Evolutionary conservation across 345 rosid species (phyloP), one percentile per base, ranked within the genome.

Genomic region (Gossypium thurberi): DNA sequence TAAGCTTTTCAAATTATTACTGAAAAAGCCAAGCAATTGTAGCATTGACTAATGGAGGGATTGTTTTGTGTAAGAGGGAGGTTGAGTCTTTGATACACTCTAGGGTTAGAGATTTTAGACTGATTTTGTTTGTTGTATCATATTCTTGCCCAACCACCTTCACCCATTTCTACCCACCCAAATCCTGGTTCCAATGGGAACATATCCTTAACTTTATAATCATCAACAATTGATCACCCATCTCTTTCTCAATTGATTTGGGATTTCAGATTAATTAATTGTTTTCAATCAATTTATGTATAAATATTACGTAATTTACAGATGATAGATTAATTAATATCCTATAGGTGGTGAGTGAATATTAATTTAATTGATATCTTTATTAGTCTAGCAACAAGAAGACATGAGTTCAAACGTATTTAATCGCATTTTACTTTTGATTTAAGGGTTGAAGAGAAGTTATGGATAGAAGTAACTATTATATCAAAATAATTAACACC

Each of bases 141-240:
- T 55, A 55, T 18, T 80, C 74, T 65, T 73, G 85, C 57, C 94
- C 97, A 91, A 90, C 98, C 88, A 94, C 96, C 93, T 90, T 87
- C 91, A 94, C 89, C 98, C 90, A 90, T 87, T 87, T 85, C 89
- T 84, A 93, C 89, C 98, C 80, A 88, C 94, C 95, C 74, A 72
- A 79, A 80, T 72, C 74, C 80, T 74, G 71, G 77, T 78, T 20
- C 84, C 80, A 86, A 80, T 77, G 75, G 63, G 74, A 87, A 82
- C 80, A 76, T 69, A 78, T 20, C 71, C 62, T 71, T 64, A 70
- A 69, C 75, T 21, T 13, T 58, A 23, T 51, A 3, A 61, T 52
- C 63, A 50, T 69, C 72, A 75, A 46, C 73, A 61, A 62, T 48
- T 55, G 67, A 69, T 69, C 60, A 62, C 33, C 50, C 6, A 17